Percentiles rank a stretch among this genome's conserved stretches.
phyloP scores from a whole-genome alignment of 2,329 filamentous ascomycete species.

The Fusarium setosum region DNA sequence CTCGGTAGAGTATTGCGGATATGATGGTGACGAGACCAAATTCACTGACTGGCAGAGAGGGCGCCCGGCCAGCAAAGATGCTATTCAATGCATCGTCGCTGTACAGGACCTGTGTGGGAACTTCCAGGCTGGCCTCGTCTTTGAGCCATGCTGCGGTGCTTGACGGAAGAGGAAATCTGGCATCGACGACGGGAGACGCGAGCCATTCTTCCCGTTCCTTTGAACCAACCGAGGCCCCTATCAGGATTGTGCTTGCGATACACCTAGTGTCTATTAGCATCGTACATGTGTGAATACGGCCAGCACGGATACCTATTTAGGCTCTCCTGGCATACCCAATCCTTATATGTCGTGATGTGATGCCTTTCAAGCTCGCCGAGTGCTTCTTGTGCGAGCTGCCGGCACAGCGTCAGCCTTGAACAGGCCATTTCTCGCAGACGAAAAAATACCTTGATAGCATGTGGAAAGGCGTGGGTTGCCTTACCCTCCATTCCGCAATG shows the following conservation, averaged over 20 bases:
- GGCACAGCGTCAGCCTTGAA: not conserved
- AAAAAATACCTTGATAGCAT: not conserved
- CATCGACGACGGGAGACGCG: not conserved
- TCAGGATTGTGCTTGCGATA: constrained; percentile 1
- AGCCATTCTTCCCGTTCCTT: constrained; percentile 4
- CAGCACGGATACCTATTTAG: not conserved
- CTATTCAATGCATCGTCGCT: not conserved
- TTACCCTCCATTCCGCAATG: constrained; percentile 1
- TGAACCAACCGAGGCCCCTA: constrained; percentile 3
- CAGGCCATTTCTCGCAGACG: not conserved
- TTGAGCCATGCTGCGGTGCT: not conserved
- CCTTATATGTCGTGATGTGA: not conserved
- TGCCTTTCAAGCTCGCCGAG: not conserved
- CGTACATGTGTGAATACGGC: not conserved
- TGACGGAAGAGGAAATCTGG: not conserved
- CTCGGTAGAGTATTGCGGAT: not conserved
- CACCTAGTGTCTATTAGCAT: not conserved
- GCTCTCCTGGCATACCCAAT: not conserved
- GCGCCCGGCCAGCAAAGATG: not conserved
- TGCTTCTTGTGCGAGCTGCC: not conserved
- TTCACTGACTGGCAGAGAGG: not conserved
- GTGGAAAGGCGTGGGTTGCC: not conserved
- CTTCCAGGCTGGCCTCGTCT: not conserved
- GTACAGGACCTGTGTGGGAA: not conserved
- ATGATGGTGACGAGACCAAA: not conserved